Evolutionary conservation across 306 rosid genomes (phyloP).

Genomic region (Corylus americana): DNA sequence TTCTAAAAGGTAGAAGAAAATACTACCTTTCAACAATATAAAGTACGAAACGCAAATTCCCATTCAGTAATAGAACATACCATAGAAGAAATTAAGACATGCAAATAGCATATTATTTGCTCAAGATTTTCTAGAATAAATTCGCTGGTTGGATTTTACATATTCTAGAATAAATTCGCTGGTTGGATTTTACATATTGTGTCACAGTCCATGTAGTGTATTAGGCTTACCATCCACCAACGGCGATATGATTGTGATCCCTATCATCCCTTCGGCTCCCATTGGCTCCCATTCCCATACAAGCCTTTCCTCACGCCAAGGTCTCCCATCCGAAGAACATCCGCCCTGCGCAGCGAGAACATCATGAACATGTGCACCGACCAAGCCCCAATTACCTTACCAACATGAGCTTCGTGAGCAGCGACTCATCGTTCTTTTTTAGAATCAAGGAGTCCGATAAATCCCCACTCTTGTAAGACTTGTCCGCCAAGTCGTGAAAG

Average conservation of each 20-base stretch:
- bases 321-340: conserved; percentile 74
- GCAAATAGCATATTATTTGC: no score
- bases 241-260: conserved; percentile 9
- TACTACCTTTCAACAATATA: no score
- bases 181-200: no score
- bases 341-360: conserved; percentile 66
- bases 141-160: no score
- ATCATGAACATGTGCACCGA: conserved; percentile 92
- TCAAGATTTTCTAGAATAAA: no score
- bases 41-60: no score
- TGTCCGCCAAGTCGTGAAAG: conserved; percentile 60
- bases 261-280: neutral
- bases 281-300: conserved; percentile 65
- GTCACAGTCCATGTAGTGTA: neutral
- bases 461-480: conserved; percentile 42
- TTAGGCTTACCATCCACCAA: neutral
- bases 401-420: conserved; percentile 39
- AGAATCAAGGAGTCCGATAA: conserved; percentile 55
- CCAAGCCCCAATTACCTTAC: conserved; percentile 90
- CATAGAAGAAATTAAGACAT: no score
- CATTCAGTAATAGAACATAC: no score
- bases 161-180: no score
- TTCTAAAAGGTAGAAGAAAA: no score
- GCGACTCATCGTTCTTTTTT: conserved; percentile 69
- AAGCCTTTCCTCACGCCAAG: conserved; percentile 74